Conservation (phyloP, 2,329 filamentous ascomycete species). For the Hypoxylon sp. region DNA sequence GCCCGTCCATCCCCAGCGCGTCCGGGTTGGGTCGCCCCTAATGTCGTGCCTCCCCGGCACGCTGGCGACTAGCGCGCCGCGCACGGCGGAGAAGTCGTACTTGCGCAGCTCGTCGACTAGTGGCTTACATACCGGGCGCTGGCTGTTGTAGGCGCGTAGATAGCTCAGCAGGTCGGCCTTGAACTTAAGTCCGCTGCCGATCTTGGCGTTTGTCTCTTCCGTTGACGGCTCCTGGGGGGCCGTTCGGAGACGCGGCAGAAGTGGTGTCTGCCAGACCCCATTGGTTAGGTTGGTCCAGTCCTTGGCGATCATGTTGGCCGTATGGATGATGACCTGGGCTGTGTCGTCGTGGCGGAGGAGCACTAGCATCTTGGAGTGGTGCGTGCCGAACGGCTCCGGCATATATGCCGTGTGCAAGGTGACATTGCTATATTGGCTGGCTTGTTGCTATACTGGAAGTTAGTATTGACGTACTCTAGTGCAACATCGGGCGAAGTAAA, state of each 20-base stretch:
- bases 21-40: constrained; percentile 55
- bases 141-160: constrained; percentile 71
- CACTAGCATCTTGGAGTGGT: constrained; percentile 89
- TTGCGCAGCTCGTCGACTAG: constrained; percentile 64
- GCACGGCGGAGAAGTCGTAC: constrained; percentile 75
- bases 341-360: constrained; percentile 78
- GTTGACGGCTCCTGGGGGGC: background rate
- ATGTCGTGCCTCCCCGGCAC: constrained; percentile 72
- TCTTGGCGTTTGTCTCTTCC: constrained; percentile 35
- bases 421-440: constrained; percentile 70
- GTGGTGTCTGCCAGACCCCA: constrained; percentile 79
- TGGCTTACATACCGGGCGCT: constrained; percentile 58
- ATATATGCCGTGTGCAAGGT: constrained; percentile 77
- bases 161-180: constrained; percentile 79
- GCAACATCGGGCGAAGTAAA: background rate
- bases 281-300: constrained; percentile 93
- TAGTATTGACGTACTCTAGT: constrained; percentile 4
- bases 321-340: constrained; percentile 84
- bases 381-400: constrained; percentile 85
- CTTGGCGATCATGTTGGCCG: constrained; percentile 86
- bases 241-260: constrained; percentile 64
- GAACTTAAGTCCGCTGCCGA: constrained; percentile 74
- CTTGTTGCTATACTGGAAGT: constrained; percentile 60
- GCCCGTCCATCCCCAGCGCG: constrained; percentile 80
- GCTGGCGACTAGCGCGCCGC: constrained; percentile 78